Evolutionary conservation across 163 green algal genomes (phyloP).

Genomic region (Chloromonas sp.): DNA sequence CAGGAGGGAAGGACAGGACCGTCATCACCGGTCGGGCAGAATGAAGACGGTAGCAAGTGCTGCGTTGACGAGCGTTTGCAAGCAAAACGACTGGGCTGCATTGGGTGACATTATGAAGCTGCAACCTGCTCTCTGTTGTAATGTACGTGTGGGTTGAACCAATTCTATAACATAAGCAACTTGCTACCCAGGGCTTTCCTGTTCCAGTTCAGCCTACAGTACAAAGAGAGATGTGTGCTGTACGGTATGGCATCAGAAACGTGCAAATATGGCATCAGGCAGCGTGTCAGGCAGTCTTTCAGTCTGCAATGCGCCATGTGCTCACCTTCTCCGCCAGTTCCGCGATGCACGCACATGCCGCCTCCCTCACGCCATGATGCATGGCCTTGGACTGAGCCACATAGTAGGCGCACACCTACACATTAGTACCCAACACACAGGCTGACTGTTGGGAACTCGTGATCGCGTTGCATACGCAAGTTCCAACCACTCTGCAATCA

Average conservation of each 20-base stretch:
- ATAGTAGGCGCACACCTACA: slow-evolving; percentile 76
- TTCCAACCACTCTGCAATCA: too few species aligned
- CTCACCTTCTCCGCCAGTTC: slow-evolving; percentile 82
- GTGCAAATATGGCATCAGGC: too few species aligned
- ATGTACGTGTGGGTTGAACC: background rate
- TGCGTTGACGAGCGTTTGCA: background rate
- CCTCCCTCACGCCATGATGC: slow-evolving; percentile 86
- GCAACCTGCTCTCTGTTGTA: background rate
- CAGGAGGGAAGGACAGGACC: background rate
- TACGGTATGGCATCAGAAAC: too few species aligned
- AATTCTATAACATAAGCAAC: background rate
- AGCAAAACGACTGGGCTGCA: background rate
- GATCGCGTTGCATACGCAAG: background rate
- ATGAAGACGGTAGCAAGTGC: background rate
- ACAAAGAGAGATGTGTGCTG: background rate
- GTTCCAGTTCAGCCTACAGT: background rate
- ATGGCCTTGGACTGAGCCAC: slow-evolving; percentile 69
- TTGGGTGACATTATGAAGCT: too few species aligned
- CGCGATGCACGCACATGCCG: slow-evolving; percentile 83
- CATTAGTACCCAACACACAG: background rate
- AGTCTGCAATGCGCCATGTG: background rate
- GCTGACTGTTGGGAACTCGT: background rate
- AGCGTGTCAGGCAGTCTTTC: background rate
- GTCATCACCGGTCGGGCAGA: too few species aligned
- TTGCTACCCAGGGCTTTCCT: background rate